A percentile compares a stretch with the other conserved stretches of the same genome.
Evolutionary conservation across 163 green algal species (phyloP).

Genomic region (Smithsoniella earleae): DNA sequence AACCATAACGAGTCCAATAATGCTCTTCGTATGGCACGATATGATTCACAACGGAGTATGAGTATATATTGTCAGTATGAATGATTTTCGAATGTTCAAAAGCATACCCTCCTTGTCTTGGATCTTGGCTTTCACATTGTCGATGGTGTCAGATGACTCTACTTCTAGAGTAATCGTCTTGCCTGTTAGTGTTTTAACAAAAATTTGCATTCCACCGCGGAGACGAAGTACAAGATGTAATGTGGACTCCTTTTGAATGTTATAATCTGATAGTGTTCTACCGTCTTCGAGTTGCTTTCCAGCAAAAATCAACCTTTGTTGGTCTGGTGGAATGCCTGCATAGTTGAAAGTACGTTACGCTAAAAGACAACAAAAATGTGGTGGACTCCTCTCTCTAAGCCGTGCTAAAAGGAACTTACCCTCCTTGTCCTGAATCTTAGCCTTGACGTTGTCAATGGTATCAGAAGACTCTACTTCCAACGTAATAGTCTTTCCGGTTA

Average conservation of each 20-base stretch:
- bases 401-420: slow-evolving; percentile 36
- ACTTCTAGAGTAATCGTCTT: slow-evolving; percentile 94
- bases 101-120: slow-evolving; percentile 81
- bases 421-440: slow-evolving; percentile 59
- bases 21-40: too few species aligned
- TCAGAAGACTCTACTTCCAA: slow-evolving; percentile 39
- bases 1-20: too few species aligned
- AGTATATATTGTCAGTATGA: too few species aligned
- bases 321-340: slow-evolving; percentile 66
- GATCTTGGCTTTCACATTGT: slow-evolving; percentile 91
- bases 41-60: too few species aligned
- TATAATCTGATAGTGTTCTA: slow-evolving; percentile 79
- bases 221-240: slow-evolving; percentile 68
- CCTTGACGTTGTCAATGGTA: slow-evolving; percentile 49
- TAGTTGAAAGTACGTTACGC: background rate
- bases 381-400: background rate
- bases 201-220: slow-evolving; percentile 86
- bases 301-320: slow-evolving; percentile 82
- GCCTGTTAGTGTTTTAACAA: slow-evolving; percentile 90
- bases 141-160: slow-evolving; percentile 88
- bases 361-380: background rate
- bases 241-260: slow-evolving; percentile 86
- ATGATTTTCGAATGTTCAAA: too few species aligned
- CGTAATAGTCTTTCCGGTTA: slow-evolving; percentile 44
- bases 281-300: slow-evolving; percentile 95